phyloP scores from a whole-genome alignment of 2,329 filamentous ascomycete genomes.

The Exophiala viscosa region DNA sequence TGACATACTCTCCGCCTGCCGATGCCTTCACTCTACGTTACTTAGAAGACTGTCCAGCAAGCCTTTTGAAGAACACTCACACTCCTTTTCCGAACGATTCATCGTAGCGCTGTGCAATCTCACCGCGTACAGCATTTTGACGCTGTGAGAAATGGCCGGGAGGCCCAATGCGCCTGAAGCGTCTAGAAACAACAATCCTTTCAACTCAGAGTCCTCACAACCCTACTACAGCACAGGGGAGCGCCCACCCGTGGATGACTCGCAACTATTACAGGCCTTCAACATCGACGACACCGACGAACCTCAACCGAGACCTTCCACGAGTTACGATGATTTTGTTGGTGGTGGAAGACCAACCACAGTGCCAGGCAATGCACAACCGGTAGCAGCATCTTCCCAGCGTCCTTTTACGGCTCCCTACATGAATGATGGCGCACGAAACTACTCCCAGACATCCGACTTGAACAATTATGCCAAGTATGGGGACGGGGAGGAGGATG shows the following conservation, averaged over 20 bases:
- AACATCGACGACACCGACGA: conserved; percentile 64
- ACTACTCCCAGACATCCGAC: conserved; percentile 72
- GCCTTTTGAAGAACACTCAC: neutral
- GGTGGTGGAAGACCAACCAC: conserved; percentile 48
- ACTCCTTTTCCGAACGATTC: neutral
- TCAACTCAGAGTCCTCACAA: conserved; percentile 40
- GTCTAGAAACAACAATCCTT: conserved; percentile 38
- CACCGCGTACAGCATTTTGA: conserved; percentile 9
- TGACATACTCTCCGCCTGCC: conserved; percentile 2
- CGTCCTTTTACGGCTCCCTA: conserved; percentile 30
- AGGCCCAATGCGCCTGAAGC: conserved; percentile 23
- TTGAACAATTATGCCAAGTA: conserved; percentile 88
- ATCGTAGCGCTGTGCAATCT: conserved; percentile 7
- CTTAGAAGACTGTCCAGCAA: too few relatives aligned
- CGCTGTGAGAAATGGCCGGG: conserved; percentile 24
- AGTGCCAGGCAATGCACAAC: conserved; percentile 27
- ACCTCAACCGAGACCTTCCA: conserved; percentile 69
- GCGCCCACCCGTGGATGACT: conserved; percentile 73
- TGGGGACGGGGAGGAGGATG: conserved; percentile 80
- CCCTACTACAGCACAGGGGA: conserved; percentile 68
- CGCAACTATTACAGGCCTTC: conserved; percentile 72
- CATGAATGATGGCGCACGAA: conserved; percentile 38
- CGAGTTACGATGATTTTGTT: conserved; percentile 93
- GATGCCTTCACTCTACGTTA: too few relatives aligned
- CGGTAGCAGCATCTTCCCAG: conserved; percentile 36